Evolutionary conservation across 495 filamentous ascomycete genomes (phyloP).

Genomic region (Neurospora terricola): DNA sequence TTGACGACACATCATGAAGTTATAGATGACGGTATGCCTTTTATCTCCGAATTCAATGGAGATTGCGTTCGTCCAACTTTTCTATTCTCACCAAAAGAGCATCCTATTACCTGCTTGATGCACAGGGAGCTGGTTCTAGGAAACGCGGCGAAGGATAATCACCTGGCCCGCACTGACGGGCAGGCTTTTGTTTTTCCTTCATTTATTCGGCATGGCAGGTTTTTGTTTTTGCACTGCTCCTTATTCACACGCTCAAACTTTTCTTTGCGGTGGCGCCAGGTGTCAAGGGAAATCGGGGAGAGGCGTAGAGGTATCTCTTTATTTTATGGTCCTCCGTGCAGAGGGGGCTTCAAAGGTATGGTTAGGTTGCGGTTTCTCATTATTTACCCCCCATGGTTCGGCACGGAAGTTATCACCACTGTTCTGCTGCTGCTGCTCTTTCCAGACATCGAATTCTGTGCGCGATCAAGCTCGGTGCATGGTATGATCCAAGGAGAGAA

Average conservation of each 20-base stretch:
- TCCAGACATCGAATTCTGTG: neutral
- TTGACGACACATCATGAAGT: slow-evolving; percentile 15
- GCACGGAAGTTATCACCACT: neutral
- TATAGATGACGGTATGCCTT: slow-evolving; percentile 15
- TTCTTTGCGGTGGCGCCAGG: slow-evolving; percentile 22
- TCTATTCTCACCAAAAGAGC: slow-evolving; percentile 6
- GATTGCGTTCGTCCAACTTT: neutral
- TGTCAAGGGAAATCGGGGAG: slow-evolving; percentile 6
- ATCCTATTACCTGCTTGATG: slow-evolving; percentile 5
- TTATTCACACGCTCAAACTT: slow-evolving; percentile 4
- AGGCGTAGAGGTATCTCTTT: neutral
- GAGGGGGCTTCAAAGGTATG: neutral
- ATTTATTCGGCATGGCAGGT: slow-evolving; percentile 9
- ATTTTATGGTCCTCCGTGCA: neutral
- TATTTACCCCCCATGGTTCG: neutral
- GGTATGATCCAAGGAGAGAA: neutral
- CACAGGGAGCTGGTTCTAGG: slow-evolving; percentile 1
- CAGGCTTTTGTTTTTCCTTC: slow-evolving; percentile 3
- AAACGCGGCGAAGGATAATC: slow-evolving; percentile 5
- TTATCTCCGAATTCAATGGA: slow-evolving; percentile 9
- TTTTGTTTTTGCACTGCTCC: slow-evolving; percentile 8
- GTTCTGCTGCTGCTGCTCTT: neutral
- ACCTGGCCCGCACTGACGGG: slow-evolving; percentile 2
- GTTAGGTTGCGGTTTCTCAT: neutral
- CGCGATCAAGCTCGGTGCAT: neutral